These are phyloP conservation scores for Aphanomyces invadans DNA, from an alignment of 352 stramenopile genomes.

Conservation along the genomic window DNA sequence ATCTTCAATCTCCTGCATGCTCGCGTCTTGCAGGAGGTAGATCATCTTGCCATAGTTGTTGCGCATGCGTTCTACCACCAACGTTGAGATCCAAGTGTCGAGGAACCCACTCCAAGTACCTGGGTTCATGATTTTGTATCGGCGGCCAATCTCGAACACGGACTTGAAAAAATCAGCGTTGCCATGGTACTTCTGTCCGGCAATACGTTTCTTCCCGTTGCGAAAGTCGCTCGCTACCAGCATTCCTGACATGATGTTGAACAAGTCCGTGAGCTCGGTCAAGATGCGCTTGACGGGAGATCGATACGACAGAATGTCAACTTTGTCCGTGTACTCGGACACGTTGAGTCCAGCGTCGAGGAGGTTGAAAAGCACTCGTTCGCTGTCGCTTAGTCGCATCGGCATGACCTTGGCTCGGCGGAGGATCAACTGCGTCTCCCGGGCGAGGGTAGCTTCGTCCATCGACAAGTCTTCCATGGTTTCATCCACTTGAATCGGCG, in stretches of 20 bases:
- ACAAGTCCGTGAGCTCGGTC: constrained; percentile 53
- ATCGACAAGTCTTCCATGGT: constrained; percentile 26
- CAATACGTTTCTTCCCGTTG: constrained; percentile 46
- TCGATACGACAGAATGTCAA: constrained; percentile 74
- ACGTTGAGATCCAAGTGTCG: not conserved
- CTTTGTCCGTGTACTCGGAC: constrained; percentile 91
- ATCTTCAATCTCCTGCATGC: constrained; percentile 57
- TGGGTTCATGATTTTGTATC: constrained; percentile 94
- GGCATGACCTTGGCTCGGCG: constrained; percentile 52
- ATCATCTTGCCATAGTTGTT: constrained; percentile 93
- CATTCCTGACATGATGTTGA: constrained; percentile 55
- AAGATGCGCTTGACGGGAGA: constrained; percentile 68
- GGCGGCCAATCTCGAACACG: constrained; percentile 87
- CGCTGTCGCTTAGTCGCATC: constrained; percentile 51
- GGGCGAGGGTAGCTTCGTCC: constrained; percentile 28
- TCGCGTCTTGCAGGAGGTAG: constrained; percentile 89
- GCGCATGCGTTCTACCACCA: constrained; percentile 58
- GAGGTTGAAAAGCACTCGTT: constrained; percentile 68
- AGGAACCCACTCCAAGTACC: constrained; percentile 22
- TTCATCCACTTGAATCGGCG: constrained; percentile 12
- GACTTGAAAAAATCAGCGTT: constrained; percentile 75
- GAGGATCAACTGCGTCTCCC: constrained; percentile 31
- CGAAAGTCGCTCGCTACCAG: constrained; percentile 57
- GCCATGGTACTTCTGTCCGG: constrained; percentile 53
- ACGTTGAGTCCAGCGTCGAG: constrained; percentile 76